Base-by-base conservation (phyloP, 805 yeast species). In the Candida berthetii region DNA sequence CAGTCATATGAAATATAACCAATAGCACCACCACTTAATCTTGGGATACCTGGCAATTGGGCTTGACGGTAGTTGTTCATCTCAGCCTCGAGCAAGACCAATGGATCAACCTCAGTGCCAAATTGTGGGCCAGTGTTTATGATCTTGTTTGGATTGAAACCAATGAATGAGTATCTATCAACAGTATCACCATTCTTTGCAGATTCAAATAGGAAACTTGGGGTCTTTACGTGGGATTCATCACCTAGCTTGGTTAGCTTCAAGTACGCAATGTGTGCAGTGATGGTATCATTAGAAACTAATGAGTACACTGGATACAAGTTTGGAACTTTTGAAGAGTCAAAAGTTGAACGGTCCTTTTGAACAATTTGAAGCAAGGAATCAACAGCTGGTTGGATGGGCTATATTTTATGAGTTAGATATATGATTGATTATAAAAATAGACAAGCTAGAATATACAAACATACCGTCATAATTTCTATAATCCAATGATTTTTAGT, bases 1-100 rank as follows among this genome's bases (percentile, higher is more conserved):
- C 99, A 93, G 62, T 93, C 99, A 56, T 93, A 93, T 1, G 97
- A 87, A 35, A 93, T 80, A 59, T 89, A 93, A 2, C 99, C 99
- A 41, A 91, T 75, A 6, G 98, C 98, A 48, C 99, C 99, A 43
- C 99, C 99, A 52, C 90, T 82, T 43, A 89, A 67, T 48, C 74
- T 77, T 13, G 96, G 87, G 38, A 90, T 68, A 34, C 95, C 95
- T 0, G 95, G 95, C 39, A 87, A 66, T 51, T 76, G 80, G 2
- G 90, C 87, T 55, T 86, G 88, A 42, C 70, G 75, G 54, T 74
- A 76, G 33, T 69, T 62, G 9, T 68, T 62, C 66, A 93, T 70
- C 58, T 91, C 96, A 35, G 75, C 49, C 58, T 93, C 96, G 48
- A 93, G 69, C 3, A 84, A 56, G 3, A 65, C 60, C 45, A 93